A percentile compares a stretch with the other conserved stretches of the same genome.
Evolutionary conservation across 2,329 filamentous ascomycete species (phyloP).

Genomic region (Lachnellula cervina): DNA sequence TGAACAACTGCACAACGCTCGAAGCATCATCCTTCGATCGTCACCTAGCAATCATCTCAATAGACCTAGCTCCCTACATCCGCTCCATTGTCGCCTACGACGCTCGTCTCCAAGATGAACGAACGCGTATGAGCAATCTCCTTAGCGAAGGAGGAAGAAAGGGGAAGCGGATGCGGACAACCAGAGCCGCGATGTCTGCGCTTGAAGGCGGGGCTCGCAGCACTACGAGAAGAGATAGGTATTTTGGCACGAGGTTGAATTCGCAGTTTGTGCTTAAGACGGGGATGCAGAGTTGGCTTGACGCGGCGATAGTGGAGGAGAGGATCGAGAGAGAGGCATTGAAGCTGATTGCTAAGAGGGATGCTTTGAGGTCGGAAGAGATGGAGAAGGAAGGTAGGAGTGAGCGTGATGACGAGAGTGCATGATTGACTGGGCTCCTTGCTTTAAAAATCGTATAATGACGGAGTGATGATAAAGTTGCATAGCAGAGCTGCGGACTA

Average conservation of each 20-base stretch:
- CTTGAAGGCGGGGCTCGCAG: conserved; percentile 68
- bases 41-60: conserved; percentile 56
- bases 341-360: not conserved
- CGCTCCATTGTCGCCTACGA: conserved; percentile 79
- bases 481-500: no score
- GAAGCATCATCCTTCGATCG: conserved; percentile 74
- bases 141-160: conserved; percentile 54
- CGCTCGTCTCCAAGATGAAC: conserved; percentile 61
- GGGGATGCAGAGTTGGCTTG: conserved; percentile 34
- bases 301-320: conserved; percentile 14
- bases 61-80: conserved; percentile 87
- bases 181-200: conserved; percentile 69
- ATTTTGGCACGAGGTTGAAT: conserved; percentile 62
- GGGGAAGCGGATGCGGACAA: conserved; percentile 61
- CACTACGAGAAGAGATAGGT: conserved; percentile 63
- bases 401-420: no score
- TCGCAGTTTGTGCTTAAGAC: conserved; percentile 61
- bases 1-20: conserved; percentile 40
- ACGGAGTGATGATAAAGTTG: no score
- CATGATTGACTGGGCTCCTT: no score
- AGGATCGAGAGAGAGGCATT: not conserved
- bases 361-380: not conserved
- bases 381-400: not conserved
- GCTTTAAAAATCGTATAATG: no score
- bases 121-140: conserved; percentile 57